A percentile compares a stretch with the other conserved stretches of the same genome.
Conservation (phyloP, 805 yeast genomes). For the Wickerhamomyces sydowiorum region DNA sequence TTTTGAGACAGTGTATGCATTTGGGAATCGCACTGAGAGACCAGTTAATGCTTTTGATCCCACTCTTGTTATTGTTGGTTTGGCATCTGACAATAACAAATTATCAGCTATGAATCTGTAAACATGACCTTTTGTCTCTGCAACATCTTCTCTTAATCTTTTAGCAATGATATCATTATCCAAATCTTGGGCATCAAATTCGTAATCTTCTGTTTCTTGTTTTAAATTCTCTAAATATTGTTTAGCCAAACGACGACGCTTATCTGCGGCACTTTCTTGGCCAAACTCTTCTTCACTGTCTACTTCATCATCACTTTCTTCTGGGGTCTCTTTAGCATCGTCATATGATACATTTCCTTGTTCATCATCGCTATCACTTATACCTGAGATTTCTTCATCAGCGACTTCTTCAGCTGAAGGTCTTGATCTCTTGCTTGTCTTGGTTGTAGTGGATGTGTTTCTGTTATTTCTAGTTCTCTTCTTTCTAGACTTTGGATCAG, state of each 20-base stretch:
- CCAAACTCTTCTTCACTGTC: constrained; percentile 70
- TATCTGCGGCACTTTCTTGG: constrained; percentile 83
- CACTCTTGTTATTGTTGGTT: constrained; percentile 46
- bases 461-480: constrained; percentile 14
- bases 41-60: constrained; percentile 53
- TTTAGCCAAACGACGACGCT: constrained; percentile 89
- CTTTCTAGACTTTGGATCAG: constrained; percentile 49
- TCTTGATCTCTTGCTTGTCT: constrained; percentile 10
- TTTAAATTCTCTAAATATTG: constrained; percentile 81
- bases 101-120: constrained; percentile 60
- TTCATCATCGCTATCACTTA: constrained; percentile 44
- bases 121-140: constrained; percentile 81
- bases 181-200: constrained; percentile 84
- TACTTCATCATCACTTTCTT: constrained; percentile 34
- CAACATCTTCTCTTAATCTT: constrained; percentile 81
- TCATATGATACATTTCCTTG: constrained; percentile 33
- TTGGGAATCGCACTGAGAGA: constrained; percentile 31
- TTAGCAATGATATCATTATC: constrained; percentile 82
- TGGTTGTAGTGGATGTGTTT: constrained; percentile 7
- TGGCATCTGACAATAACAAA: constrained; percentile 34
- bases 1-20: constrained; percentile 76
- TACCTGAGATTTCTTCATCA: constrained; percentile 55
- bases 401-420: constrained; percentile 3
- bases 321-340: constrained; percentile 25
- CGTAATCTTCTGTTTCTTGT: constrained; percentile 43